Base-by-base conservation (phyloP, 2,329 filamentous ascomycete genomes). In the Alternaria sp. region DNA sequence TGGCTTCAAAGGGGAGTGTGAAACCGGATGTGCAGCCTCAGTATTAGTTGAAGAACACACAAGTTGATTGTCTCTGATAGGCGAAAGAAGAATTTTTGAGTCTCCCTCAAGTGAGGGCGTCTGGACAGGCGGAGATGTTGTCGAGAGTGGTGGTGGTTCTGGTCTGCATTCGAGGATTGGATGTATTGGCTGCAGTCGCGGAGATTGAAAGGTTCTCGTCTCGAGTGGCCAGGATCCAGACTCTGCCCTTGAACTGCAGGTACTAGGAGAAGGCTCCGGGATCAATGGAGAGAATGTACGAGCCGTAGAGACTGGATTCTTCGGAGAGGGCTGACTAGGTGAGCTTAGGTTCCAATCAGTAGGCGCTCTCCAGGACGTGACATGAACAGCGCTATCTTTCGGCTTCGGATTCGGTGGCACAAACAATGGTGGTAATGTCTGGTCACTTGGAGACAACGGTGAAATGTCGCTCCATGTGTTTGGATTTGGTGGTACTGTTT, bases 231-330 rank as follows among this genome's bases (percentile, higher is more conserved):
- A 65, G 4, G 64, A 43, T 30, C n/a, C 46, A 39, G 65, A 9
- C 22, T 71, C 61, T 49, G 61, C 51, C 7, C 56, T 38, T 52
- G 59, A 63, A 20, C 70, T 67, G 20, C 51, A 28, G 7, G 56
- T 2, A 41, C 68, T 66, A 24, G 72, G 67, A 39, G 68, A 74
- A 36, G 74, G 66, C n/a, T 76, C 75, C 41, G 74, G 73, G 18
- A 77, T 58, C 7, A 76, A 59, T 39, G 70, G 71, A 34, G 66
- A 72, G 43, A 70, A 75, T 11, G 51, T 62, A 28, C 70, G 68
- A 49, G 46, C 51, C 16, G 60, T 18, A 51, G 48, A 57, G 4
- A n/a, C 42, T 39, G 46, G 56, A 39, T 61, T 38, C 22, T 47
- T 47, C 18, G 52, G 47, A 20, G 24, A 54, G 30, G 32, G 63